Evolutionary conservation across 1,139 yeast species (phyloP), one percentile per base, ranked within the genome.

Genomic region (Chernovozyma sophiae-reginae): DNA sequence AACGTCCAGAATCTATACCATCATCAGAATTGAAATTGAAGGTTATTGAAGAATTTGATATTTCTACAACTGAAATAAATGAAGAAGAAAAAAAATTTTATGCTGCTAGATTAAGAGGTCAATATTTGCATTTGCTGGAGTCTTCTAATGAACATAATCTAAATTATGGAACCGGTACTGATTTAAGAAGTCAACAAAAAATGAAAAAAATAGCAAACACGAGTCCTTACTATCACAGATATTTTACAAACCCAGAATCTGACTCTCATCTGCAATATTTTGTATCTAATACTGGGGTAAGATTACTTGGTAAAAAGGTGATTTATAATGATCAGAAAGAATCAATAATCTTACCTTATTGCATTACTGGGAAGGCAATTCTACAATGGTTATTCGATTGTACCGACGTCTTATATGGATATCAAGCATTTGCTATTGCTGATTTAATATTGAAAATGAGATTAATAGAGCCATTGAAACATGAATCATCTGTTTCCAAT

Each of bases 321-420:
- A 63, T 77, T 39, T 58, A 54, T 4, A 26, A 26, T 11, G 6
- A 6, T 29, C 40, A 3, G 34, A 34, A n/a, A 37, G 3, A 19
- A 20, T 6, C 25, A 13, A 15, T 13, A 2, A 37, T 35, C 6
- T 51, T 72, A 2, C 64, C 66, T 14, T 71, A 72, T 48, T 73
- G 79, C 38, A 70, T 86, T 42, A 72, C 86, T 1, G 95, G 97
- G 0, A 84, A 85, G 48, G 83, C 95, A 0, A 66, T 84, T 1
- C 71, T 80, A 57, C 96, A 87, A 51, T 92, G 97, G 96, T 51
- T 90, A 14, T 71, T 82, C 74, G 97, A 90, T 45, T 90, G 97
- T 52, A 83, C 96, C 0, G 94, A 86, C 51, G 65, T 81, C 1
- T 58, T 81, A 43, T 68, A 71, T 37, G 55, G 64, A 0, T 60